Percentiles rank a stretch among this genome's conserved stretches.
Evolutionary conservation across 2,329 filamentous ascomycete genomes (phyloP).

Genomic region (Coleophoma cylindrospora): DNA sequence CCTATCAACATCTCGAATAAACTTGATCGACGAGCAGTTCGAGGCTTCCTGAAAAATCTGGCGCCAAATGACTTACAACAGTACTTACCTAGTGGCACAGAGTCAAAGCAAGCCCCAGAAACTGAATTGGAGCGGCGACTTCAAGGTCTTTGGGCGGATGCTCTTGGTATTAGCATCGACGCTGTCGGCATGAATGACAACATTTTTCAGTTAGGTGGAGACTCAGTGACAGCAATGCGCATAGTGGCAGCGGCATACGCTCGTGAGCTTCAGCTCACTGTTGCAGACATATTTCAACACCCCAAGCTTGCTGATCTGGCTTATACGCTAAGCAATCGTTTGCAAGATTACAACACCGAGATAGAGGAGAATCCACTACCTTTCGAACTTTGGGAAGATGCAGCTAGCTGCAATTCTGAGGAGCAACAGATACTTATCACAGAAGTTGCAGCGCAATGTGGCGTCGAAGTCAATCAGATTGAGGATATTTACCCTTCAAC

Average conservation of each 20-base stretch:
- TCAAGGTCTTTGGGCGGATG: conserved; percentile 1
- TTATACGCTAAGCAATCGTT: not conserved
- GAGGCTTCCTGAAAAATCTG: not conserved
- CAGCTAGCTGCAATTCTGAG: not conserved
- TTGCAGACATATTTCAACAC: conserved; percentile 1
- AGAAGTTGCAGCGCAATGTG: conserved; percentile 1
- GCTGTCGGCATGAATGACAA: not conserved
- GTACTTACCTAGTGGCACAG: not conserved
- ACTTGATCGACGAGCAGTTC: conserved; percentile 22
- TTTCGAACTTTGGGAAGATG: conserved; percentile 1
- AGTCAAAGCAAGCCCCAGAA: not conserved
- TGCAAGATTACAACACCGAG: not conserved
- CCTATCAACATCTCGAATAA: conserved; percentile 24
- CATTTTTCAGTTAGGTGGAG: conserved; percentile 1
- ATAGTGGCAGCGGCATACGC: conserved; percentile 1
- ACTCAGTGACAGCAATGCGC: conserved; percentile 1
- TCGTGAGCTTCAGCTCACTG: not conserved
- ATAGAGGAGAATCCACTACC: not conserved
- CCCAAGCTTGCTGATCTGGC: not conserved
- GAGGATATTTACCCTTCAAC: not conserved
- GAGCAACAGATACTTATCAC: not conserved
- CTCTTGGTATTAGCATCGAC: not conserved
- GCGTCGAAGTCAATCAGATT: not conserved
- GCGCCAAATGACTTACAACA: not conserved
- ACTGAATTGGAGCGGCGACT: not conserved